Evolutionary conservation across 2,329 filamentous ascomycete species (phyloP).

Genomic region (Dothideomycetidae sp.): DNA sequence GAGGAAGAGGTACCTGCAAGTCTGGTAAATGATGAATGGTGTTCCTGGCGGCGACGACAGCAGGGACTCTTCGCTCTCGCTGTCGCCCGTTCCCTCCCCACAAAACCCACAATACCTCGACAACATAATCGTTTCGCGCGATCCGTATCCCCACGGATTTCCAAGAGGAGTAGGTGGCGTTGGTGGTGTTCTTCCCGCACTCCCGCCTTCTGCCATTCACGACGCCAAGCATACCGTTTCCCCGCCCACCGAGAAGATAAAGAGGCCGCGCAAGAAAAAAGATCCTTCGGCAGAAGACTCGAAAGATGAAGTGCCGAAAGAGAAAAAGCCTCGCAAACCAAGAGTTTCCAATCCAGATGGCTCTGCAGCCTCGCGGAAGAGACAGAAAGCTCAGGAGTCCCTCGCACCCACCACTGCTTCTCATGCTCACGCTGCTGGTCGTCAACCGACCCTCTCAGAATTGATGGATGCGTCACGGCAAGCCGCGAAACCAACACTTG

Average conservation of each 20-base stretch:
- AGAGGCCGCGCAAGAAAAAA: conserved; percentile 28
- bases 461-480: conserved; percentile 14
- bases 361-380: conserved; percentile 33
- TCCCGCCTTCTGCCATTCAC: conserved; percentile 19
- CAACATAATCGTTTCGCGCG: conserved; percentile 17
- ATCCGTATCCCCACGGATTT: conserved; percentile 15
- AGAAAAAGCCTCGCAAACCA: conserved; percentile 32
- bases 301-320: conserved; percentile 29
- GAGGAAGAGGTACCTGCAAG: too few relatives aligned
- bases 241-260: conserved; percentile 20
- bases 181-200: conserved; percentile 13
- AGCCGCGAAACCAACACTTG: conserved; percentile 15
- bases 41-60: conserved; percentile 2
- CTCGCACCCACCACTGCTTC: conserved; percentile 15
- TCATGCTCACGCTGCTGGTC: conserved; percentile 17
- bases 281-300: conserved; percentile 22
- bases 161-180: conserved; percentile 21
- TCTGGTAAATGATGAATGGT: conserved; percentile 8
- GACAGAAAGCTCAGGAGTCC: conserved; percentile 27
- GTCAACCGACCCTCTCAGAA: conserved; percentile 29
- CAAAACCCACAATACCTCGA: conserved; percentile 12
- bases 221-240: conserved; percentile 15
- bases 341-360: conserved; percentile 33
- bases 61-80: conserved; percentile 8
- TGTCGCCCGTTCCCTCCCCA: conserved; percentile 12